Evolutionary conservation across 495 filamentous ascomycete species (phyloP), one percentile per base, ranked within the genome.

Genomic region (Trypethelium eluteriae): DNA sequence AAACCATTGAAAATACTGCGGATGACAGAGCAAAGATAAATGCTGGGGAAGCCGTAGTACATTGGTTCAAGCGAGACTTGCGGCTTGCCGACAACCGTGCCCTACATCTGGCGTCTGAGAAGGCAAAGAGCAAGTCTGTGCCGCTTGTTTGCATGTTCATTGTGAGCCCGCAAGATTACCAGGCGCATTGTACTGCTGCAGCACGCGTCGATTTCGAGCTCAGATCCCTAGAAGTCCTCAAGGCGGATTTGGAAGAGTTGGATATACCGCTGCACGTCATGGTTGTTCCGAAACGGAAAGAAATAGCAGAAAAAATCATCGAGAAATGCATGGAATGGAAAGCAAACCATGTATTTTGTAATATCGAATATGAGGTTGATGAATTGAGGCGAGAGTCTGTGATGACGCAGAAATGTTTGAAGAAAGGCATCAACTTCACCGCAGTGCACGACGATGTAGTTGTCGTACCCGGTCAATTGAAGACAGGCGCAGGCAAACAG

Each of bases 21-120:
- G 47, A 62, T 2, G 62, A 49, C 50, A 70, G 77, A 11, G 65
- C 65, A 6, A 67, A 76, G 0, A 79, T 87, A 2, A 65, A 73
- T 9, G 76, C 83, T 2, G 82, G 82, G 41, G 79, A 84, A 38
- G 86, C 87, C 0, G 90, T 96, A 0, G 84, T 96, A 5, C 90
- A 96, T 77, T 96, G 93, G 93, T 96, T 93, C 78, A 94, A 95
- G 75, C 85, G 84, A 65, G 92, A 96, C 74, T 76, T 96, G 61
- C 81, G 93, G 5, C 79, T 83, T 1, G 71, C 77, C 5, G 93
- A 96, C 71, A 96, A 96, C 70, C 86, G 86, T 18, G 86, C 85
- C 0, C 74, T 96, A 56, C 80, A 82, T 69, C 74, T 84, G 67
- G 93, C 92, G 2, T 86, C 81, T 50, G 78, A 86, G 68, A 84